These are phyloP conservation scores for Astrocystis sublimbata DNA, from an alignment of 495 filamentous ascomycete genomes.

Conservation along the genomic window DNA sequence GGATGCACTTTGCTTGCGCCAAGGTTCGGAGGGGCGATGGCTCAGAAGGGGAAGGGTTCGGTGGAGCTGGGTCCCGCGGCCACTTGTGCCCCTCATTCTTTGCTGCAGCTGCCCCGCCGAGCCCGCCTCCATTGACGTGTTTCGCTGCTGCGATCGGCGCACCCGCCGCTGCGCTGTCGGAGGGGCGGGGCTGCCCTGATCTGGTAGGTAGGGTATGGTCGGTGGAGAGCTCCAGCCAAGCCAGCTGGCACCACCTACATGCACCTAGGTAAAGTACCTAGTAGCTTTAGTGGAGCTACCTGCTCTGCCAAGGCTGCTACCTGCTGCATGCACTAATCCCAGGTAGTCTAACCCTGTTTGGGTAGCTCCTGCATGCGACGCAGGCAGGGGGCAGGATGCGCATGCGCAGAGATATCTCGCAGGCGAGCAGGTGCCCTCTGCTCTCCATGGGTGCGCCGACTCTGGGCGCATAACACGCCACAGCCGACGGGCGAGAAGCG, in stretches of 20 bases:
- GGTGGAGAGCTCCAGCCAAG: not conserved
- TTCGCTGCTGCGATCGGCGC: constrained; percentile 9
- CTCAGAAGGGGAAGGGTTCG: not conserved
- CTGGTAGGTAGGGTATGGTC: not conserved
- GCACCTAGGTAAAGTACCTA: too few relatives aligned
- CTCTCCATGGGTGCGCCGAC: too few relatives aligned
- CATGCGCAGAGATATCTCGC: not conserved
- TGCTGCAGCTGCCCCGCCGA: not conserved
- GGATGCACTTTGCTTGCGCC: not conserved
- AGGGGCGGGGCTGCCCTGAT: constrained; percentile 5
- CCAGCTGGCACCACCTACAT: too few relatives aligned
- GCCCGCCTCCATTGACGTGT: constrained; percentile 11
- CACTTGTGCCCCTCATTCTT: not conserved
- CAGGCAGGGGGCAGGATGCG: not conserved
- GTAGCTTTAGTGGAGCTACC: not conserved
- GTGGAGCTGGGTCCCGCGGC: not conserved
- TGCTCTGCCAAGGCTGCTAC: not conserved
- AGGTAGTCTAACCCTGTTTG: not conserved
- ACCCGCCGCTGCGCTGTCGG: constrained; percentile 6
- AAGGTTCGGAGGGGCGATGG: not conserved
- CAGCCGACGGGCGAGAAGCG: not conserved
- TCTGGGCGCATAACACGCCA: too few relatives aligned
- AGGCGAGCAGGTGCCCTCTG: too few relatives aligned
- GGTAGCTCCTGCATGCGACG: not conserved
- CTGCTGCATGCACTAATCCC: not conserved